A percentile compares a stretch with the other conserved stretches of the same genome.
phyloP scores from a whole-genome alignment of 805 yeast species.

The Metschnikowia anglica region DNA sequence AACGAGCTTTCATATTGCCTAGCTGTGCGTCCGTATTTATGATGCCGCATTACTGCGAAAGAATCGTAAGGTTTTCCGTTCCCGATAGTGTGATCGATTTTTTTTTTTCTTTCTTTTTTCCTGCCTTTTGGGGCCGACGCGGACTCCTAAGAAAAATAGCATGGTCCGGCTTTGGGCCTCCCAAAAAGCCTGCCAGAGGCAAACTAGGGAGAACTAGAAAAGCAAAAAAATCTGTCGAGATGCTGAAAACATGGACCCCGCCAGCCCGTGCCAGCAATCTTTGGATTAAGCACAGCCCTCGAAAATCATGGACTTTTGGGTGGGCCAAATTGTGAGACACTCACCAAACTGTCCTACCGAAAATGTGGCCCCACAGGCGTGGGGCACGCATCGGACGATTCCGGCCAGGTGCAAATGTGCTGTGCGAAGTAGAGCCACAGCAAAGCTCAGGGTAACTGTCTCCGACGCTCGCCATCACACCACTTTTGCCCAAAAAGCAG shows the following conservation, averaged over 20 bases:
- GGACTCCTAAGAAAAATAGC: background rate
- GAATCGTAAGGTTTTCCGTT: constrained; percentile 10
- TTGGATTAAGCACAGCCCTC: too few species aligned
- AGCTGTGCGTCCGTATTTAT: constrained; percentile 9
- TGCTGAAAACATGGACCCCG: too few species aligned
- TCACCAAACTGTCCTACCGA: background rate
- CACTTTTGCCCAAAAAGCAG: constrained; percentile 1
- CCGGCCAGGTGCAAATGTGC: background rate
- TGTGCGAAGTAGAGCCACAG: background rate
- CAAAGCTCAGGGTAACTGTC: background rate
- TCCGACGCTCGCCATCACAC: constrained; percentile 5
- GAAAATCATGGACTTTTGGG: background rate
- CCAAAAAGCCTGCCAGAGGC: background rate
- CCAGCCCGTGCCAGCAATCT: too few species aligned
- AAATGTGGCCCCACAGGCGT: background rate
- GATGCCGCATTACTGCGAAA: constrained; percentile 5
- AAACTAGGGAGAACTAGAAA: too few species aligned
- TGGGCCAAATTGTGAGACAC: background rate
- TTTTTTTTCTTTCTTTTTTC: background rate
- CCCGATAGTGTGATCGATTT: background rate
- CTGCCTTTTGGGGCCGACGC: background rate
- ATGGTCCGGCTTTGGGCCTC: background rate
- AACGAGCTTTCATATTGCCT: too few species aligned
- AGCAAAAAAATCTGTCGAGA: too few species aligned
- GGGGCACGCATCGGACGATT: background rate